These are phyloP conservation scores for Yamadazyma triangularis DNA, from an alignment of 1,139 yeast genomes.

Conservation along the genomic window DNA sequence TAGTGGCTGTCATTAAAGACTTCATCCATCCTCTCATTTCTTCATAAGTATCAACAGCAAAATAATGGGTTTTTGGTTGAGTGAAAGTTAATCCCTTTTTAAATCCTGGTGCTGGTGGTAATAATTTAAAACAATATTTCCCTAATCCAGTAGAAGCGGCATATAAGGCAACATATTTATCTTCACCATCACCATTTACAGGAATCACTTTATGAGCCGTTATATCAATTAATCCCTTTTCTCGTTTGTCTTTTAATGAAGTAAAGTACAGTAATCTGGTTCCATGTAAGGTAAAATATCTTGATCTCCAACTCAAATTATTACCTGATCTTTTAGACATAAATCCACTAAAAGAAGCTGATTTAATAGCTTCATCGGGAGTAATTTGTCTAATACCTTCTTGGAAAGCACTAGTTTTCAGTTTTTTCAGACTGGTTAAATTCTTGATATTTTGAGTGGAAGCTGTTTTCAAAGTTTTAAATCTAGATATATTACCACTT, in stretches of 20 bases:
- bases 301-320: conserved; percentile 85
- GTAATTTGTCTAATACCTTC: conserved; percentile 81
- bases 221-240: conserved; percentile 90
- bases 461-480: conserved; percentile 40
- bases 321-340: conserved; percentile 86
- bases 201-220: conserved; percentile 90
- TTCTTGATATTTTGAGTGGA: conserved; percentile 43
- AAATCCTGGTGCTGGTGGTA: conserved; percentile 98
- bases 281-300: conserved; percentile 88
- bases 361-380: conserved; percentile 73
- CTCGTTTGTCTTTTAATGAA: conserved; percentile 73
- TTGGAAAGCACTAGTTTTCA: conserved; percentile 86
- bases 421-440: conserved; percentile 41
- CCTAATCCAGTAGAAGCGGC: conserved; percentile 95
- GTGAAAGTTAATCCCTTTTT: conserved; percentile 94
- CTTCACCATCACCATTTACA: conserved; percentile 48
- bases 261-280: conserved; percentile 88
- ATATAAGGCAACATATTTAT: conserved; percentile 74
- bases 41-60: conserved; percentile 87
- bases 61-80: conserved; percentile 91
- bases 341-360: conserved; percentile 87
- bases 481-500: conserved; percentile 21
- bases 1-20: conserved; percentile 91
- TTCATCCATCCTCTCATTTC: conserved; percentile 97
- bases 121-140: conserved; percentile 81